Percentiles rank a stretch among this genome's conserved stretches.
Conservation (phyloP, 164 flowering plant species). For the Akebia trifoliata region DNA sequence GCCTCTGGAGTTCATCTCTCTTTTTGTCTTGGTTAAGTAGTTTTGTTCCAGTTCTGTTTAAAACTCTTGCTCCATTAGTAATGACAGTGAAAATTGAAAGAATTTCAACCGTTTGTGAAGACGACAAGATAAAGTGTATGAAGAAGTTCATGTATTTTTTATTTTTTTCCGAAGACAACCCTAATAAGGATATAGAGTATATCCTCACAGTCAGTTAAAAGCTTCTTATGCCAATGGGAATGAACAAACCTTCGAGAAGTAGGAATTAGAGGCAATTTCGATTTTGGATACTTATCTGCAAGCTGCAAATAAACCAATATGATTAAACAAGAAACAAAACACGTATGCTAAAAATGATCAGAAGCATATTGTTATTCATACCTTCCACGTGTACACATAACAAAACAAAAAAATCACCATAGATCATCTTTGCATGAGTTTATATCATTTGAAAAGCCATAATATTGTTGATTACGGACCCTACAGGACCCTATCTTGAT, state of each 20-base stretch:
- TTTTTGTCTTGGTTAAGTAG: constrained; percentile 15
- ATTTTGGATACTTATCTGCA: constrained; percentile 7
- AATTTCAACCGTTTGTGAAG: not conserved
- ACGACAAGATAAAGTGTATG: not conserved
- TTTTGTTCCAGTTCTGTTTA: constrained; percentile 19
- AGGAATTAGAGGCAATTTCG: constrained; percentile 7
- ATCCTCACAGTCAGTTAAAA: too few relatives aligned
- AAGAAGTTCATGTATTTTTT: not conserved
- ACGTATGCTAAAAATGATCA: too few relatives aligned
- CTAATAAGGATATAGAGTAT: too few relatives aligned
- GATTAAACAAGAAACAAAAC: too few relatives aligned
- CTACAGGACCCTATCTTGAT: too few relatives aligned
- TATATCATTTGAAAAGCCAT: too few relatives aligned
- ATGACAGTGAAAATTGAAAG: constrained; percentile 1
- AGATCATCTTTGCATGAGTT: too few relatives aligned
- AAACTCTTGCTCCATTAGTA: constrained; percentile 10
- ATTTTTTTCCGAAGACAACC: not conserved
- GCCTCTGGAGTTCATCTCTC: constrained; percentile 36
- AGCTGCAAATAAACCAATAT: constrained; percentile 16
- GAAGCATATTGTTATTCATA: too few relatives aligned
- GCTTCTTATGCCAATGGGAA: not conserved
- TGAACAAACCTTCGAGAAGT: constrained; percentile 20
- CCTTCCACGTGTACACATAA: too few relatives aligned
- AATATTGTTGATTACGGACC: too few relatives aligned
- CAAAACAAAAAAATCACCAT: too few relatives aligned